A percentile compares a stretch with the other conserved stretches of the same genome.
phyloP scores from a whole-genome alignment of 2,329 filamentous ascomycete genomes.

The Colletotrichum sp. region DNA sequence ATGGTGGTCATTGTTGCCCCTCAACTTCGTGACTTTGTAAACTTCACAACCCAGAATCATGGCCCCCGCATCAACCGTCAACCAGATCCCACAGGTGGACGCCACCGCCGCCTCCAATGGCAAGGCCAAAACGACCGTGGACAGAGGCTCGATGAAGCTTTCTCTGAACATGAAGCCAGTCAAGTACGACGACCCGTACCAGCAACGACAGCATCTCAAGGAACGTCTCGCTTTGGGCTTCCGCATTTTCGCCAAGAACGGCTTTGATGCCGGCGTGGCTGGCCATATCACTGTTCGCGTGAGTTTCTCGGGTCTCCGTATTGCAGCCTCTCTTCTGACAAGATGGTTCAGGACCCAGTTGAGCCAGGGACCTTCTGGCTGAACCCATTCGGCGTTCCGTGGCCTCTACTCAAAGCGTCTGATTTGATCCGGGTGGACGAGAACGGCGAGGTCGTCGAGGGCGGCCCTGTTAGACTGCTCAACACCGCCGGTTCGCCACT shows the following conservation, averaged over 20 bases:
- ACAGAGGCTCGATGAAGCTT: background rate
- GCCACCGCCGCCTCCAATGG: background rate
- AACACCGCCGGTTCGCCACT: constrained; percentile 11
- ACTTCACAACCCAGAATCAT: background rate
- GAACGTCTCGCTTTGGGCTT: constrained; percentile 59
- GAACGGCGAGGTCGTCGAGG: constrained; percentile 66
- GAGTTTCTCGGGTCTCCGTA: background rate
- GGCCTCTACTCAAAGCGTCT: constrained; percentile 65
- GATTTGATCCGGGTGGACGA: constrained; percentile 72
- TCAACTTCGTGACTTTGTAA: background rate
- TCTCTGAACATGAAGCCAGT: background rate
- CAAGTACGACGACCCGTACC: constrained; percentile 28
- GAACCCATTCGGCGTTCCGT: constrained; percentile 69
- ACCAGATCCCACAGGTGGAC: background rate
- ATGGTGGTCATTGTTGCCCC: background rate
- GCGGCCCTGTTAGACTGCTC: constrained; percentile 42
- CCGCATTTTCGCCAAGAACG: constrained; percentile 62
- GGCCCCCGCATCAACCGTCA: background rate
- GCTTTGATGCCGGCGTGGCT: constrained; percentile 67
- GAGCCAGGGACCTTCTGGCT: constrained; percentile 69
- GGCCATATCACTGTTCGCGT: constrained; percentile 67
- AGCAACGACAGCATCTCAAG: constrained; percentile 59
- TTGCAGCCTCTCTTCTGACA: background rate
- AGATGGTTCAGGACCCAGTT: constrained; percentile 49
- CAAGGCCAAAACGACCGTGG: background rate